Percentiles rank a stretch among this genome's conserved stretches.
These are phyloP conservation scores for Coemansia sp. DNA, from an alignment of 192 early-diverging fungal genomes.

Conservation along the genomic window DNA sequence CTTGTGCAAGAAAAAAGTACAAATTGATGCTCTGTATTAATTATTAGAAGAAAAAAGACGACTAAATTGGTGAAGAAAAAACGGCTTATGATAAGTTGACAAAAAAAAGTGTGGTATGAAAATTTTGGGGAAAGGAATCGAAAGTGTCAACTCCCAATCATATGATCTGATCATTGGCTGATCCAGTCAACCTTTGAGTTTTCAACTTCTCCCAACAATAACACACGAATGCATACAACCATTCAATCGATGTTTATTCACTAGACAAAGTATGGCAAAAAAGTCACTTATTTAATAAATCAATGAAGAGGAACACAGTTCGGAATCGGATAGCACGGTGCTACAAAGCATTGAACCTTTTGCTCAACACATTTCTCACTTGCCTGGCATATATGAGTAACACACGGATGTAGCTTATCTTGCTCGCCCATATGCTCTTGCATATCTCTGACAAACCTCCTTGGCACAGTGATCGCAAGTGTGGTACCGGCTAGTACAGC, in stretches of 20 bases:
- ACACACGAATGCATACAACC: too few relatives aligned
- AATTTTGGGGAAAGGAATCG: too few relatives aligned
- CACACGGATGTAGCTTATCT: conserved; percentile 21
- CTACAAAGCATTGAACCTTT: conserved; percentile 23
- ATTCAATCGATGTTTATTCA: neutral
- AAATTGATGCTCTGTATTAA: neutral
- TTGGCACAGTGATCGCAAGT: neutral
- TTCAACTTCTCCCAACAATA: too few relatives aligned
- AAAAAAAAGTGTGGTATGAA: too few relatives aligned
- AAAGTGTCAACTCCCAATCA: too few relatives aligned
- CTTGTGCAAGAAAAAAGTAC: conserved; percentile 9
- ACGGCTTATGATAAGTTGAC: too few relatives aligned
- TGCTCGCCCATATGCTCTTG: neutral
- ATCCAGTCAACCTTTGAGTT: too few relatives aligned
- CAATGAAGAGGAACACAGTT: conserved; percentile 12
- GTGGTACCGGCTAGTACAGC: neutral
- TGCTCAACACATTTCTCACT: conserved; percentile 26
- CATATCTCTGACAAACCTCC: neutral
- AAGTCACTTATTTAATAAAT: neutral
- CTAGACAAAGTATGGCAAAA: neutral
- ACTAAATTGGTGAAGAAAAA: neutral
- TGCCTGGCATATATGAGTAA: conserved; percentile 2
- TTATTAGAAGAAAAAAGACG: neutral
- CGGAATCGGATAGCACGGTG: conserved; percentile 35
- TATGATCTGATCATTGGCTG: neutral